These are phyloP conservation scores for Cladosporium sp. DNA, from an alignment of 2,329 filamentous ascomycete genomes.

Conservation along the genomic window DNA sequence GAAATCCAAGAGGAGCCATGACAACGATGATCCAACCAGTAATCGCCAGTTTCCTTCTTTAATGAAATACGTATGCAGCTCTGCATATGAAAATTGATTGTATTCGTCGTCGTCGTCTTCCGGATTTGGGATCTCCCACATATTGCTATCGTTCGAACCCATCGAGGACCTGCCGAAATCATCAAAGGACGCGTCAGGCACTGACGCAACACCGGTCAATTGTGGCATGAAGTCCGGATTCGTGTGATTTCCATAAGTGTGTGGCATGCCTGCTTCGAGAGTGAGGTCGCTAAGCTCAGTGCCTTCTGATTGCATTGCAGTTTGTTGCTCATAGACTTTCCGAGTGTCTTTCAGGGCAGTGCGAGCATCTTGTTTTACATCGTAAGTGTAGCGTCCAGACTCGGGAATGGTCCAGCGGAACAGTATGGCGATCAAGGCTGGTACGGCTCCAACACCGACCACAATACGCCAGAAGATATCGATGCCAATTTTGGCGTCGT, in stretches of 20 bases:
- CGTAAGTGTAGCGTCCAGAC: constrained; percentile 41
- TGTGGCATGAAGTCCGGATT: constrained; percentile 6
- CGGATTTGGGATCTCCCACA: constrained; percentile 11
- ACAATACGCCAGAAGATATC: constrained; percentile 44
- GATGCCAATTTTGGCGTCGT: constrained; percentile 34
- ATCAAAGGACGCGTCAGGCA: constrained; percentile 1
- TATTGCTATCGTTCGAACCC: constrained; percentile 22
- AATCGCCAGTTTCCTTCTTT: constrained; percentile 27
- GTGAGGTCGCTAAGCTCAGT: constrained; percentile 1
- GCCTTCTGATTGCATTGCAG: constrained; percentile 8
- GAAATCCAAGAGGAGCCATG: constrained; percentile 26
- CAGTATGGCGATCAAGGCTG: constrained; percentile 39
- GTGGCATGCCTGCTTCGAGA: neutral
- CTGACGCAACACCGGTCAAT: neutral
- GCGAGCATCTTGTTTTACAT: constrained; percentile 38
- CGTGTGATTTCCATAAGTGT: neutral
- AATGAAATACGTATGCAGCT: constrained; percentile 24
- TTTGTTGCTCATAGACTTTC: constrained; percentile 19
- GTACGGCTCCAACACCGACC: constrained; percentile 42
- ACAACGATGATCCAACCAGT: constrained; percentile 25
- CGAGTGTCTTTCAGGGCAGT: constrained; percentile 25
- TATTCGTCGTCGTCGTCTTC: constrained; percentile 14
- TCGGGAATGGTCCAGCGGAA: constrained; percentile 46
- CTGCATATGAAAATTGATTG: constrained; percentile 22
- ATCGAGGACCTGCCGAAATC: constrained; percentile 8